Conservation (phyloP, 306 rosid species). For the Lithocarpus polystachyus region DNA sequence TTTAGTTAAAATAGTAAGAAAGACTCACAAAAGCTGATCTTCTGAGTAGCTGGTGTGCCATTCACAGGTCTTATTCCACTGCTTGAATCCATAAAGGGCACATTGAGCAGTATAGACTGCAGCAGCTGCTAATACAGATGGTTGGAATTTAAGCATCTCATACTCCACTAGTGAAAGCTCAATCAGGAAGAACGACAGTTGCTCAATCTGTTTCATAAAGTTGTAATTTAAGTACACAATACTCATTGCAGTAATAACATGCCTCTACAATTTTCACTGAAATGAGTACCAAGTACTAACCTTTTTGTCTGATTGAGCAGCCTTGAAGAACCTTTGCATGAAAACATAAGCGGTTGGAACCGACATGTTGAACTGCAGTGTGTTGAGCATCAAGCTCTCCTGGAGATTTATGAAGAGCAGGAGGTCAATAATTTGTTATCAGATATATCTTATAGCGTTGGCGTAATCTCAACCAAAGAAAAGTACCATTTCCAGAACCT, state of each 20-base stretch:
- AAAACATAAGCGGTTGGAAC: constrained; percentile 86
- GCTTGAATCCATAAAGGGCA: constrained; percentile 49
- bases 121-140: constrained; percentile 84
- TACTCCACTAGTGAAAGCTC: constrained; percentile 91
- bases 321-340: constrained; percentile 84
- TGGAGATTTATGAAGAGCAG: constrained; percentile 21
- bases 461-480: neutral
- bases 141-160: constrained; percentile 76
- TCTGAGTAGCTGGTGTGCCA: constrained; percentile 84
- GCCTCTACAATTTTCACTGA: too few species aligned
- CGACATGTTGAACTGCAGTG: constrained; percentile 86
- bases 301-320: constrained; percentile 83
- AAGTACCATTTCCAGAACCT: constrained; percentile 85
- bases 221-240: neutral
- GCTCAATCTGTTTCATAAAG: constrained; percentile 63
- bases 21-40: constrained; percentile 68
- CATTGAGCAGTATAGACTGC: constrained; percentile 83
- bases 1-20: constrained; percentile 3
- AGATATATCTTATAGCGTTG: neutral
- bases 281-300: constrained; percentile 21
- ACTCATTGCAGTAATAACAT: neutral
- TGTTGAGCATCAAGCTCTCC: constrained; percentile 86
- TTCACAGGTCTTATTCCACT: constrained; percentile 85
- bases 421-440: constrained; percentile 2
- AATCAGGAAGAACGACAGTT: constrained; percentile 74